phyloP scores from a whole-genome alignment of 2,329 filamentous ascomycete genomes.

The Ceratocystis eucalypticola region DNA sequence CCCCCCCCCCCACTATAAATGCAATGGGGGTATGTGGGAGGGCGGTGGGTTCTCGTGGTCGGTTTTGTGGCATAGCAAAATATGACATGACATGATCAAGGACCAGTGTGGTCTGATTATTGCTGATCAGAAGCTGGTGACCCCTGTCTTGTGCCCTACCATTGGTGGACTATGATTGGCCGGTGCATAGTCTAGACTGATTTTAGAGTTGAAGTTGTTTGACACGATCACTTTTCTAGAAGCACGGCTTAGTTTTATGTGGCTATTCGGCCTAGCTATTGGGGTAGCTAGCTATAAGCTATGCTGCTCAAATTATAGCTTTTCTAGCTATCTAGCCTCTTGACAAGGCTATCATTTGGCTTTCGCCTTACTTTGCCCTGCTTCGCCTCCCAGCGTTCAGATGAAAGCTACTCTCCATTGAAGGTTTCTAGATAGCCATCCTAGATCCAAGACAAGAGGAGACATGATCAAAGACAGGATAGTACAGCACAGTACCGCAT shows the following conservation, averaged over 20 bases:
- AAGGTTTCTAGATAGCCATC: not conserved
- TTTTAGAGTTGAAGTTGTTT: conserved; percentile 8
- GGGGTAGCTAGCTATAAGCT: too few species aligned
- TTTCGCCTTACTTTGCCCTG: too few species aligned
- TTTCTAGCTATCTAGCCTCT: too few species aligned
- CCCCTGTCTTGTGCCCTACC: conserved; percentile 6
- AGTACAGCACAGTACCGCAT: not conserved
- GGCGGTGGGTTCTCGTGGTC: conserved; percentile 7
- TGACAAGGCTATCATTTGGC: too few species aligned
- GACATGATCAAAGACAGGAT: not conserved
- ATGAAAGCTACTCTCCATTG: not conserved
- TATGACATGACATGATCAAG: conserved; percentile 17
- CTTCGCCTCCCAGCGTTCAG: not conserved
- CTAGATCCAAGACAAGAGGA: not conserved
- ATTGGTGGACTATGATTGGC: conserved; percentile 13
- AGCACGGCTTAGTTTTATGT: not conserved
- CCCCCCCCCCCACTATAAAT: not conserved
- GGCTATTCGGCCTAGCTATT: not conserved
- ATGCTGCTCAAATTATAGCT: too few species aligned
- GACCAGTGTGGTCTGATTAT: conserved; percentile 19
- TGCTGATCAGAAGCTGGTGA: conserved; percentile 12
- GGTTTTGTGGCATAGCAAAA: conserved; percentile 1
- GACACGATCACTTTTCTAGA: conserved; percentile 8
- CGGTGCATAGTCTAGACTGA: conserved; percentile 13
- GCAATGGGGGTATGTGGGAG: not conserved